Evolutionary conservation across 1,284 basidiomycete species (phyloP).

Genomic region (Malassezia pachydermatis): DNA sequence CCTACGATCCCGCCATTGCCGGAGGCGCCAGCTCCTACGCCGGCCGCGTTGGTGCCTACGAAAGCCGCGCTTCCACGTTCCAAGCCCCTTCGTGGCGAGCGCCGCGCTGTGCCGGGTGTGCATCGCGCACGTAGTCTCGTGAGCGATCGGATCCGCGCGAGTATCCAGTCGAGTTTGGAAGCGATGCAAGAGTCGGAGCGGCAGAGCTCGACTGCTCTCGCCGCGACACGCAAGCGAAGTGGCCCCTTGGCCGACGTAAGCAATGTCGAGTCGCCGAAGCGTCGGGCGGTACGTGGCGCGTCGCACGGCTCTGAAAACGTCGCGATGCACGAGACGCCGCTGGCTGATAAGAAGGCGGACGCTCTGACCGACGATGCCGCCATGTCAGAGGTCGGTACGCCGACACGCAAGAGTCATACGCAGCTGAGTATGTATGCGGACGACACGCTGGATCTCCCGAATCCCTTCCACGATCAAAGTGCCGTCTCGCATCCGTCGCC

Average conservation of each 20-base stretch:
- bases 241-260: constrained; percentile 10
- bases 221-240: constrained; percentile 2
- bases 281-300: constrained; percentile 1
- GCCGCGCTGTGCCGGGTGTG: constrained; percentile 4
- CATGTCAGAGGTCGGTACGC: constrained; percentile 1
- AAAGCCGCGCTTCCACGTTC: neutral
- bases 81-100: constrained; percentile 3
- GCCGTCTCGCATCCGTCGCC: neutral
- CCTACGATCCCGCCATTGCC: neutral
- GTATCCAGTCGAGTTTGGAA: constrained; percentile 15
- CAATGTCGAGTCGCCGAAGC: constrained; percentile 13
- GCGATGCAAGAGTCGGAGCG: constrained; percentile 7
- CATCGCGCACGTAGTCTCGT: constrained; percentile 15
- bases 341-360: neutral
- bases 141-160: constrained; percentile 12
- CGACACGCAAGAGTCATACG: neutral
- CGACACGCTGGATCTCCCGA: constrained; percentile 11
- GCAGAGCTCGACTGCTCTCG: neutral
- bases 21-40: neutral
- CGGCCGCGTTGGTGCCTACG: neutral
- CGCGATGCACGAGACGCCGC: neutral
- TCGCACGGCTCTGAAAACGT: neutral
- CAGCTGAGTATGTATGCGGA: constrained; percentile 9
- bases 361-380: neutral
- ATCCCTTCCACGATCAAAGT: constrained; percentile 11